phyloP scores from a whole-genome alignment of 768 basidiomycete species.

The Phallus indusiatus region DNA sequence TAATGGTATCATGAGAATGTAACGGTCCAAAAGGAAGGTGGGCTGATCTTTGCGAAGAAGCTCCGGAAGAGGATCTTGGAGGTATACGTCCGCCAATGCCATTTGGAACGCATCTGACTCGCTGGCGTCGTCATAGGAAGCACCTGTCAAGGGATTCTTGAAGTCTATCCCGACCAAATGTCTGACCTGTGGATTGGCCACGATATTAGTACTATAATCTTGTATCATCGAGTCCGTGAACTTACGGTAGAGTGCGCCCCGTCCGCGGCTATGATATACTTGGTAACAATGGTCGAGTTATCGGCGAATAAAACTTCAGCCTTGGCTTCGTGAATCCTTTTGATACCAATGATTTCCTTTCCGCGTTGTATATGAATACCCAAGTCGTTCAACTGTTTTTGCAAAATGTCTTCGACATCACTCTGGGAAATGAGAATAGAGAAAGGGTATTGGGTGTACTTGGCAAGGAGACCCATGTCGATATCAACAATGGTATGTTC shows the following conservation, averaged over 20 bases:
- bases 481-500: conserved; percentile 18
- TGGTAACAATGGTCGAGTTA: conserved; percentile 32
- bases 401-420: conserved; percentile 33
- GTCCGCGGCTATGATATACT: conserved; percentile 44
- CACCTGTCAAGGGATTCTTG: conserved; percentile 30
- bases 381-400: conserved; percentile 22
- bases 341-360: conserved; percentile 30
- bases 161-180: conserved; percentile 32
- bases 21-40: conserved; percentile 21
- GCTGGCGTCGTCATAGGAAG: conserved; percentile 17
- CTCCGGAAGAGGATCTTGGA: conserved; percentile 21
- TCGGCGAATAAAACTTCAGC: conserved; percentile 38
- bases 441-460: conserved; percentile 31
- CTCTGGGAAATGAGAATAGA: conserved; percentile 34
- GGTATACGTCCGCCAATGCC: conserved; percentile 37
- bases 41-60: conserved; percentile 17
- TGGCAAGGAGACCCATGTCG: conserved; percentile 22
- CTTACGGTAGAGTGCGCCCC: conserved; percentile 37
- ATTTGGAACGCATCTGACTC: conserved; percentile 25
- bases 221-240: conserved; percentile 19
- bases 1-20: conserved; percentile 31
- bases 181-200: conserved; percentile 32
- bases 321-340: conserved; percentile 1
- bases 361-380: conserved; percentile 26
- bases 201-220: background rate